A percentile compares a stretch with the other conserved stretches of the same genome.
phyloP scores from a whole-genome alignment of 495 filamentous ascomycete species.

The Penicillium salamii region DNA sequence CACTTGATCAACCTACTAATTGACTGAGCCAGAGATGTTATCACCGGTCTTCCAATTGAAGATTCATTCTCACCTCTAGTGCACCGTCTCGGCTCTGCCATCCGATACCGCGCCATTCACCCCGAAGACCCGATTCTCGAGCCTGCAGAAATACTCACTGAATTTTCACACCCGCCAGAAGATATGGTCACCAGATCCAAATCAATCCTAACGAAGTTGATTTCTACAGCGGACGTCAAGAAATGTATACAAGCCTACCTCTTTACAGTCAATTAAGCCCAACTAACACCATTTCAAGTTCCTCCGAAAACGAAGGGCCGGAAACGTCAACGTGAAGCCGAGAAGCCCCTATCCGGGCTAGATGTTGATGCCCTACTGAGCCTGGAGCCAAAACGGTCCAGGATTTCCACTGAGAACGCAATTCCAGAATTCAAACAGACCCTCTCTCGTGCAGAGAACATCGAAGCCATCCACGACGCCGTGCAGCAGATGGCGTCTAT shows the following conservation, averaged over 20 bases:
- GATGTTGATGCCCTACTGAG: conserved; percentile 77
- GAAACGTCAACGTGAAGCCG: conserved; percentile 63
- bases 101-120: conserved; percentile 76
- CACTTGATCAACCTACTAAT: not conserved
- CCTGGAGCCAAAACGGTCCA: conserved; percentile 51
- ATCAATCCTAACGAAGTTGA: conserved; percentile 57
- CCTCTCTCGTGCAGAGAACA: conserved; percentile 59
- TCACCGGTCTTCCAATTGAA: conserved; percentile 74
- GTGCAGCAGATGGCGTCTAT: conserved; percentile 71
- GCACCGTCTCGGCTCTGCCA: conserved; percentile 82
- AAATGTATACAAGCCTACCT: conserved; percentile 57
- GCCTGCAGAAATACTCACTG: conserved; percentile 63
- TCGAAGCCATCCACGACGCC: conserved; percentile 62
- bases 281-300: conserved; percentile 47
- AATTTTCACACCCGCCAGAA: conserved; percentile 71
- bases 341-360: conserved; percentile 87
- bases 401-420: conserved; percentile 74
- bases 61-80: conserved; percentile 90
- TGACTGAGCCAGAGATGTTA: conserved; percentile 49
- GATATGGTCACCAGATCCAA: conserved; percentile 57
- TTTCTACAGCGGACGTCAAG: conserved; percentile 75
- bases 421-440: conserved; percentile 92
- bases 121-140: conserved; percentile 65
- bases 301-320: conserved; percentile 78
- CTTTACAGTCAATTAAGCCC: not conserved